These are phyloP conservation scores for Blastobotrys mokoenaii DNA, from an alignment of 805 yeast genomes.

Conservation along the genomic window DNA sequence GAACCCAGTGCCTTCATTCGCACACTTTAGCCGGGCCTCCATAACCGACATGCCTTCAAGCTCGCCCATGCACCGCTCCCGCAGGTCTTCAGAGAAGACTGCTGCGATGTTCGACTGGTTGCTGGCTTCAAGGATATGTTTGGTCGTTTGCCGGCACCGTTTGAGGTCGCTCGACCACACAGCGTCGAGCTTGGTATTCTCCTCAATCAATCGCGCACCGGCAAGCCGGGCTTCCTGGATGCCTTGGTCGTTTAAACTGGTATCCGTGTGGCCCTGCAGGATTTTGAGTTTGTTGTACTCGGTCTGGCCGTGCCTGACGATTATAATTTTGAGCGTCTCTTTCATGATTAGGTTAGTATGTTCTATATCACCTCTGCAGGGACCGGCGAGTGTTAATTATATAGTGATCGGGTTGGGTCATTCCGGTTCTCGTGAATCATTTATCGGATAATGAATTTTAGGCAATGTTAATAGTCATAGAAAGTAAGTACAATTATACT, in stretches of 20 bases:
- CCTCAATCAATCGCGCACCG: constrained; percentile 35
- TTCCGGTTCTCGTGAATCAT: neutral
- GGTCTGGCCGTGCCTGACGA: constrained; percentile 82
- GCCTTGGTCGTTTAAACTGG: constrained; percentile 56
- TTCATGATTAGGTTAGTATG: too few species aligned
- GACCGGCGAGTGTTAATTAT: too few species aligned
- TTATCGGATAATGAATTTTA: too few species aligned
- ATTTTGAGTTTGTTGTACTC: constrained; percentile 60
- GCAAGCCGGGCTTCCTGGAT: constrained; percentile 47
- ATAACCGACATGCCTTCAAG: constrained; percentile 65
- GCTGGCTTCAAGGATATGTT: constrained; percentile 30
- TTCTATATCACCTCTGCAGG: too few species aligned
- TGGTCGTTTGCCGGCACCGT: constrained; percentile 41
- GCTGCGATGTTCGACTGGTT: constrained; percentile 6
- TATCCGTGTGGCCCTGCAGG: constrained; percentile 72
- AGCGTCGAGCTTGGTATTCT: constrained; percentile 36
- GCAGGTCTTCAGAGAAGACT: constrained; percentile 32
- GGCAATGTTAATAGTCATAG: too few species aligned
- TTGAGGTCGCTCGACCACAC: constrained; percentile 44
- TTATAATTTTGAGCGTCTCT: constrained; percentile 13
- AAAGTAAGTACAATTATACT: too few species aligned
- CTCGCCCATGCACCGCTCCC: constrained; percentile 75
- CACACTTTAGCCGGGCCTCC: constrained; percentile 50
- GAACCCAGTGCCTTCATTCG: constrained; percentile 47
- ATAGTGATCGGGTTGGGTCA: neutral